Percentiles rank a stretch among this genome's conserved stretches.
These are phyloP conservation scores for Rhynchospora pubera DNA, from an alignment of 176 grass and related monocot genomes.

Conservation along the genomic window DNA sequence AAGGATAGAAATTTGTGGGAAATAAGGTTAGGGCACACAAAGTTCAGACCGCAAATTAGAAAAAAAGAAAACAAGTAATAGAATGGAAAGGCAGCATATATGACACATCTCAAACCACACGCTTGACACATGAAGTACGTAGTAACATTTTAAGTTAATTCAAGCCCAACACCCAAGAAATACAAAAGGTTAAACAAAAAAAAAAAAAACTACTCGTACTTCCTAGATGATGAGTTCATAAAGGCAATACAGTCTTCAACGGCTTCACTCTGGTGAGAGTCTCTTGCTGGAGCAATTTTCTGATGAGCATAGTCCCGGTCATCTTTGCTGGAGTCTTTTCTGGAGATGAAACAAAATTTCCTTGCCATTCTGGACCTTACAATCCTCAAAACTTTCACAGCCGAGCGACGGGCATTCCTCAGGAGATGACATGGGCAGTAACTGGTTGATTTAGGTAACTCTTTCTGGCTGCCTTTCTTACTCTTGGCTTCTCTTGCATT, in stretches of 20 bases:
- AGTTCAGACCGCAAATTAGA: neutral
- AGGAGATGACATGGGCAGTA: conserved; percentile 43
- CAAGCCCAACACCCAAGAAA: neutral
- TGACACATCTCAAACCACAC: neutral
- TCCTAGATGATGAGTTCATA: conserved; percentile 97
- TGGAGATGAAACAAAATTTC: conserved; percentile 33
- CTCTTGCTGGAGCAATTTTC: conserved; percentile 54
- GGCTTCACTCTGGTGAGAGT: conserved; percentile 79
- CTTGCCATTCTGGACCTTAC: conserved; percentile 28
- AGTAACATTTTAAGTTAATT: neutral
- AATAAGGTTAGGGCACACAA: neutral
- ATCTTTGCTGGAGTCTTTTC: conserved; percentile 14
- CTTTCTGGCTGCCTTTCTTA: neutral
- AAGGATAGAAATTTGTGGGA: neutral
- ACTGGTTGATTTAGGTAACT: neutral
- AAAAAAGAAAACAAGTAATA: neutral
- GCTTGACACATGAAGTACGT: neutral
- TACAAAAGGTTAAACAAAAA: neutral
- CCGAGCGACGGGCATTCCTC: conserved; percentile 42
- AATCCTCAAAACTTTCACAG: conserved; percentile 42
- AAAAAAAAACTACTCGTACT: conserved; percentile 54
- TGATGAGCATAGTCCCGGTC: conserved; percentile 27
- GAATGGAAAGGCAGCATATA: neutral
- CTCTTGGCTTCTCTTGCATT: too few relatives aligned
- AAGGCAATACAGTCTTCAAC: conserved; percentile 96